Percentiles rank a stretch among this genome's conserved stretches.
Conservation (phyloP, 352 stramenopile genomes). For the Thalassiosira mediterranea region DNA sequence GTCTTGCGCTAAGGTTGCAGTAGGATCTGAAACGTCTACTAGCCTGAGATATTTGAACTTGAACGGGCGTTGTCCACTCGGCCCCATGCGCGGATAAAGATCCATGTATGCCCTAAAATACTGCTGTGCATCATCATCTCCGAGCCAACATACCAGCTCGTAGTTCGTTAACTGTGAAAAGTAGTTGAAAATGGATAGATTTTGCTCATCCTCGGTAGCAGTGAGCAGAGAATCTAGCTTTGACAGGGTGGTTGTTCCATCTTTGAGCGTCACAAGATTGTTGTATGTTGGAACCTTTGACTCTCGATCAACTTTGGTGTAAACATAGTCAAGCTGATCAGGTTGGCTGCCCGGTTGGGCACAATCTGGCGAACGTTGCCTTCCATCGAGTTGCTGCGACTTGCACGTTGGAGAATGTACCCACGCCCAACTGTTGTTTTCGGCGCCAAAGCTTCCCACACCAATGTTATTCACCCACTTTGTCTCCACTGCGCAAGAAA, state of each 20-base stretch:
- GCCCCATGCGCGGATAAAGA: slow-evolving; percentile 29
- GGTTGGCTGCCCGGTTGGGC: neutral
- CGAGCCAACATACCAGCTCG: slow-evolving; percentile 64
- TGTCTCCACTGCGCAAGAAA: neutral
- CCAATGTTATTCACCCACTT: slow-evolving; percentile 3
- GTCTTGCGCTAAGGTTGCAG: slow-evolving; percentile 36
- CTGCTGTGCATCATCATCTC: slow-evolving; percentile 31
- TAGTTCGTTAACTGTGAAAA: slow-evolving; percentile 62
- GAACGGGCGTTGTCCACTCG: slow-evolving; percentile 60
- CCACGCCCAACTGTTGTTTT: slow-evolving; percentile 9
- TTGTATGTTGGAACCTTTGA: slow-evolving; percentile 2
- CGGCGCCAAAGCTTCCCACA: neutral
- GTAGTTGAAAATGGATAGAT: slow-evolving; percentile 11
- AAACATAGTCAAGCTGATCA: slow-evolving; percentile 9
- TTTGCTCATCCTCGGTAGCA: neutral
- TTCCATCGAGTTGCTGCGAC: no score
- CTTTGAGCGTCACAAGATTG: slow-evolving; percentile 19
- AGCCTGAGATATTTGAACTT: slow-evolving; percentile 61
- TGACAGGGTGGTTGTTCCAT: slow-evolving; percentile 13
- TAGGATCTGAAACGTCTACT: slow-evolving; percentile 34
- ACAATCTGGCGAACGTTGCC: neutral
- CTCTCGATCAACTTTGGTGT: slow-evolving; percentile 8
- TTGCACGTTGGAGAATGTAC: slow-evolving; percentile 7
- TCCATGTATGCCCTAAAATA: slow-evolving; percentile 36
- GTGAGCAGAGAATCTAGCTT: slow-evolving; percentile 12